Evolutionary conservation across 805 yeast genomes (phyloP).

Genomic region (Cyberlindnera suaveolens): DNA sequence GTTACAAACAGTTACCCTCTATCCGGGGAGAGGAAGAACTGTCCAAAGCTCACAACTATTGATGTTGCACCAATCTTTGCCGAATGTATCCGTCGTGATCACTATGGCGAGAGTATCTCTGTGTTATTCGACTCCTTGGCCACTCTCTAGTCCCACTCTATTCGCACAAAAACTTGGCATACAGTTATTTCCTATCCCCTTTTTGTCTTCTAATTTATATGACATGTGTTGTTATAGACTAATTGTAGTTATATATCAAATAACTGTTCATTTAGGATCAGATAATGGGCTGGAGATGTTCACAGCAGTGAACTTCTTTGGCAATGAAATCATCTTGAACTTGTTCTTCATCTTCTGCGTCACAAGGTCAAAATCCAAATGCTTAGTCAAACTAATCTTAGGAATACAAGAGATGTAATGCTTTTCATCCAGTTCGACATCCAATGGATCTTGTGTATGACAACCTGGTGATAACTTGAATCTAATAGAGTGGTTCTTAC

Average conservation of each 20-base stretch:
- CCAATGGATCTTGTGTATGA: constrained; percentile 95
- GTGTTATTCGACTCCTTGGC: constrained; percentile 87
- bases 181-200: neutral
- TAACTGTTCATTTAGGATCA: constrained; percentile 14
- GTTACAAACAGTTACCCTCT: constrained; percentile 97
- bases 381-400: constrained; percentile 82
- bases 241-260: neutral
- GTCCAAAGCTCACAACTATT: constrained; percentile 73
- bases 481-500: constrained; percentile 83
- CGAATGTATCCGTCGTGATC: constrained; percentile 97
- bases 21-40: constrained; percentile 48
- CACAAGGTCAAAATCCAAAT: constrained; percentile 86
- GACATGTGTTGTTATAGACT: neutral
- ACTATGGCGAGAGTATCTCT: constrained; percentile 94
- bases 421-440: constrained; percentile 90
- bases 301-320: constrained; percentile 86
- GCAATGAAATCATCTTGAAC: constrained; percentile 82
- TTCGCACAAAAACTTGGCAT: neutral
- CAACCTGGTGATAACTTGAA: constrained; percentile 96
- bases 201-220: neutral
- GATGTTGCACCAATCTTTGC: constrained; percentile 95
- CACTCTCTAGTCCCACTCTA: constrained; percentile 23
- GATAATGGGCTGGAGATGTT: constrained; percentile 65
- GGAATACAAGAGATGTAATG: constrained; percentile 97
- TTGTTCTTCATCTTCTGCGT: constrained; percentile 73